Evolutionary conservation across 148 eudicot species (phyloP).

Genomic region (Limonium bicolor): DNA sequence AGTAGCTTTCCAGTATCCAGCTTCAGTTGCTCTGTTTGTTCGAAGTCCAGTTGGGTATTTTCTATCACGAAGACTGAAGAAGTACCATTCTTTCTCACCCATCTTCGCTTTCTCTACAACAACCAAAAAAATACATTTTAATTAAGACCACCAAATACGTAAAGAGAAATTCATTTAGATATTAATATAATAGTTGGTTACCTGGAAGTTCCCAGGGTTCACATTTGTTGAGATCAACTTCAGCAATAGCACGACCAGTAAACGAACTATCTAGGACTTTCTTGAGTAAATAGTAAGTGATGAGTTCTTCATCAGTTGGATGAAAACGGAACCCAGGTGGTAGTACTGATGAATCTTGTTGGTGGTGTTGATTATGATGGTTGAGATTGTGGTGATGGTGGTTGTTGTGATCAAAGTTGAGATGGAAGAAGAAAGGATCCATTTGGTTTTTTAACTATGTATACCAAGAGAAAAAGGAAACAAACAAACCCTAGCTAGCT

Average conservation of each 20-base stretch:
- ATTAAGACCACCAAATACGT: background rate
- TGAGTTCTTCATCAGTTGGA: slow-evolving; percentile 93
- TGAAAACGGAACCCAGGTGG: slow-evolving; percentile 91
- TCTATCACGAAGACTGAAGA: slow-evolving; percentile 74
- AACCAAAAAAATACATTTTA: background rate
- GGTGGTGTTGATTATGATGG: background rate
- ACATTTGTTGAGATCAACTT: slow-evolving; percentile 92
- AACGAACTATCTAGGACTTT: slow-evolving; percentile 68
- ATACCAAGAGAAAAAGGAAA: background rate
- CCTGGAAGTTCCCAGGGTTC: slow-evolving; percentile 99
- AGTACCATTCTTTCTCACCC: slow-evolving; percentile 99
- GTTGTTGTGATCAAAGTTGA: too few species aligned
- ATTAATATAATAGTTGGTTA: slow-evolving; percentile 2
- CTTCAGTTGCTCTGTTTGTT: slow-evolving; percentile 79
- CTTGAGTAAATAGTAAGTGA: slow-evolving; percentile 69
- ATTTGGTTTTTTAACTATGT: background rate
- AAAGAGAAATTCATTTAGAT: background rate
- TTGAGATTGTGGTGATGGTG: background rate
- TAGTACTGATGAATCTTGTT: slow-evolving; percentile 27
- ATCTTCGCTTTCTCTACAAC: slow-evolving; percentile 61
- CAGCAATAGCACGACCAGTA: slow-evolving; percentile 72
- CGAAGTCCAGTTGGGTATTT: slow-evolving; percentile 90
- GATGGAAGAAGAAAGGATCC: slow-evolving; percentile 8
- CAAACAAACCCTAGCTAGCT: background rate
- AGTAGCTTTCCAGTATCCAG: slow-evolving; percentile 98